Evolutionary conservation across 108 stramenopile species (phyloP).

Genomic region (Pseudonitzschia delicatissima): DNA sequence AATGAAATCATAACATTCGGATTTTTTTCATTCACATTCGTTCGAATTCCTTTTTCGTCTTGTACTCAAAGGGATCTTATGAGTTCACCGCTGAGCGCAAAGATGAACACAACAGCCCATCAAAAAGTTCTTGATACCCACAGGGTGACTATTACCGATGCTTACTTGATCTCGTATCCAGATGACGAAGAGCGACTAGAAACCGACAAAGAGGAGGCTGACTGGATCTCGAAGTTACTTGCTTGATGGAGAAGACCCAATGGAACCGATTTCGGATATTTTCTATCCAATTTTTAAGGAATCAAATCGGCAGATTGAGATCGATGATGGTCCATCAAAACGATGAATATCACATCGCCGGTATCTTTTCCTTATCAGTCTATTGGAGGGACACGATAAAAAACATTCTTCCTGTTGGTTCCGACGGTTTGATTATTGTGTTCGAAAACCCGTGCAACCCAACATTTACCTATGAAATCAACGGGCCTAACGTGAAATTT

Average conservation of each 20-base stretch:
- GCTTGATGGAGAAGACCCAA: slow-evolving; percentile 2
- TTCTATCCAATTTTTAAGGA: slow-evolving; percentile 26
- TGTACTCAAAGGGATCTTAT: slow-evolving; percentile 7
- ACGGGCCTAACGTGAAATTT: slow-evolving; percentile 4
- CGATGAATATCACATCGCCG: neutral
- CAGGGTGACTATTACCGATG: slow-evolving; percentile 5
- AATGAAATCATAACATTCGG: too few relatives aligned
- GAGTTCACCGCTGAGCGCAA: neutral
- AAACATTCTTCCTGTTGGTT: slow-evolving; percentile 37
- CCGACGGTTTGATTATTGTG: slow-evolving; percentile 53
- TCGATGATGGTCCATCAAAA: neutral
- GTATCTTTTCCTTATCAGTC: slow-evolving; percentile 25
- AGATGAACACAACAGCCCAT: neutral
- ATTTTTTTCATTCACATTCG: neutral
- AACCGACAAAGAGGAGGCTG: neutral
- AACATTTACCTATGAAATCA: slow-evolving; percentile 34
- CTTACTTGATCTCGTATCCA: slow-evolving; percentile 15
- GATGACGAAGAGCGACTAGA: slow-evolving; percentile 8
- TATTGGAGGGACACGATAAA: slow-evolving; percentile 40
- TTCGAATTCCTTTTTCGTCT: neutral
- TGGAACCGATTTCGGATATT: slow-evolving; percentile 26
- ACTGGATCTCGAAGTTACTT: neutral
- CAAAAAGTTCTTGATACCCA: neutral
- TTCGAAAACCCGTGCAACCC: slow-evolving; percentile 36
- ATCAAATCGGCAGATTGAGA: neutral